Percentiles rank a stretch among this genome's conserved stretches.
Evolutionary conservation across 495 filamentous ascomycete genomes (phyloP).

Genomic region (Aspergillus egyptiacus): DNA sequence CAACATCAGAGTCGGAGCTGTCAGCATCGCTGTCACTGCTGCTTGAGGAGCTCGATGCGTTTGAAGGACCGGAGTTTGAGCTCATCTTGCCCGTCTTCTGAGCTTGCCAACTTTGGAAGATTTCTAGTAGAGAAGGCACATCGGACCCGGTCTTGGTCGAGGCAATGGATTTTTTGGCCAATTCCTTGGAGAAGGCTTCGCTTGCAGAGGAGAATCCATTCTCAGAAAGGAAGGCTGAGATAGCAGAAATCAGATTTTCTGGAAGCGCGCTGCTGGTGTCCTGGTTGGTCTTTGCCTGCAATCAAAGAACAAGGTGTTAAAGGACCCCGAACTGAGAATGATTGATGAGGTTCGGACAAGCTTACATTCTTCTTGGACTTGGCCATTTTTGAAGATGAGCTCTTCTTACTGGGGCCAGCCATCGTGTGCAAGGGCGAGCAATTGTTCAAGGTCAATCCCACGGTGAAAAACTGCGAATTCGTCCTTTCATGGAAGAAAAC

Average conservation of each 20-base stretch:
- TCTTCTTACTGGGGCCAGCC: constrained; percentile 27
- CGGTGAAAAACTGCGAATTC: neutral
- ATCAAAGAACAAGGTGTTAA: neutral
- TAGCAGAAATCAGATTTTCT: constrained; percentile 55
- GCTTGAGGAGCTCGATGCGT: constrained; percentile 17
- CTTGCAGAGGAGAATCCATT: constrained; percentile 57
- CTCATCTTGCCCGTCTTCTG: constrained; percentile 17
- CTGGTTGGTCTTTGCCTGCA: constrained; percentile 17
- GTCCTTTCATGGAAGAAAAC: neutral
- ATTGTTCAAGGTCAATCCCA: neutral
- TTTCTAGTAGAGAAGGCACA: constrained; percentile 40
- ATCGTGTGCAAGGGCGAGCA: constrained; percentile 16
- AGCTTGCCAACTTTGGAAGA: constrained; percentile 45
- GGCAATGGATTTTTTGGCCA: constrained; percentile 23
- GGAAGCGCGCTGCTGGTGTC: constrained; percentile 36
- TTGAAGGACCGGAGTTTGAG: constrained; percentile 19
- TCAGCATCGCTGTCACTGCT: constrained; percentile 28
- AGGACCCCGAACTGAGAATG: neutral
- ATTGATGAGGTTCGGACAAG: neutral
- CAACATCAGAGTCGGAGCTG: constrained; percentile 47
- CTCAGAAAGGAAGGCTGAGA: constrained; percentile 60
- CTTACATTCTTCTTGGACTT: constrained; percentile 37
- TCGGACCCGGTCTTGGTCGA: constrained; percentile 21
- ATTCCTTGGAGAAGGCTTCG: constrained; percentile 54
- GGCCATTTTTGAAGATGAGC: constrained; percentile 22